Percentiles rank a stretch among this genome's conserved stretches.
Conservation (phyloP, 441 rosid genomes). For the Cnidoscolus chayamansa region DNA sequence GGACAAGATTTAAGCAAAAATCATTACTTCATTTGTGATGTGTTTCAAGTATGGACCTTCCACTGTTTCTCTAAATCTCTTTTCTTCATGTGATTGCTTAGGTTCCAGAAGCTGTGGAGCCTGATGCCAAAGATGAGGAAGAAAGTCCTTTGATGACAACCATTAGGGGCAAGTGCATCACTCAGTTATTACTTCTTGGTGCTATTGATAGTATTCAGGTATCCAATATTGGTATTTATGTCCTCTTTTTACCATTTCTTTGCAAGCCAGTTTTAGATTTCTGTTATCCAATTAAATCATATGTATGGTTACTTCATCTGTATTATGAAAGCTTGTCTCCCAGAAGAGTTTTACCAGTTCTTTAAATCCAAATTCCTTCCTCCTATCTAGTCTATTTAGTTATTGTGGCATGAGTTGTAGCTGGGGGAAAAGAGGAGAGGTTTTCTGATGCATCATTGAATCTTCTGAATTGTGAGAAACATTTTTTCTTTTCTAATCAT, state of each 20-base stretch:
- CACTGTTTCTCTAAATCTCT: conserved; percentile 1
- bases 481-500: conserved; percentile 6
- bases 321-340: neutral
- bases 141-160: conserved; percentile 80
- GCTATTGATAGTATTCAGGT: conserved; percentile 98
- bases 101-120: conserved; percentile 65
- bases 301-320: no score
- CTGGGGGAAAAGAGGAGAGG: neutral
- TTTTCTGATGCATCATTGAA: neutral
- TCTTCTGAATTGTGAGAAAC: conserved; percentile 1
- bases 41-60: neutral
- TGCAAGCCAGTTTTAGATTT: conserved; percentile 4
- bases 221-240: conserved; percentile 17
- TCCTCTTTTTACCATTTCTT: neutral
- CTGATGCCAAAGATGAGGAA: conserved; percentile 68
- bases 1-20: neutral
- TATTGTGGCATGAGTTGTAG: neutral
- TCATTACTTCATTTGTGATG: neutral
- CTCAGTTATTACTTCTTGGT: conserved; percentile 89
- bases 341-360: neutral
- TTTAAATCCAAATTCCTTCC: neutral
- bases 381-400: neutral
- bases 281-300: neutral
- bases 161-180: conserved; percentile 95
- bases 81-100: conserved; percentile 31